phyloP scores from a whole-genome alignment of 1,139 yeast species.

The Magnusiomyces suaveolens region DNA sequence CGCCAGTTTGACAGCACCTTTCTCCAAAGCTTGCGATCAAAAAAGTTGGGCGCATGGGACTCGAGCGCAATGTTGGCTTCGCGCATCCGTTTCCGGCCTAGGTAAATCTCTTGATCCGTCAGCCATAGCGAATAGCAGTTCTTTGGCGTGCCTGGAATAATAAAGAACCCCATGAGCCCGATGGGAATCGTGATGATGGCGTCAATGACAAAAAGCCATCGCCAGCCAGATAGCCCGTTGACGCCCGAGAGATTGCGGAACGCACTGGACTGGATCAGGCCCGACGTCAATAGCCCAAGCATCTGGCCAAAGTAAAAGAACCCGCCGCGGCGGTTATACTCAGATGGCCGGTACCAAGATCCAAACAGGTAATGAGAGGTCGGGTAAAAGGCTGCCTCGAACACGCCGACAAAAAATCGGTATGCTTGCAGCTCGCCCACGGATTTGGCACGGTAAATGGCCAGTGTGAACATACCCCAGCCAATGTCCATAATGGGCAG shows the following conservation, averaged over 20 bases:
- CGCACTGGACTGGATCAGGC: constrained; percentile 55
- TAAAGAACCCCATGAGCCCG: constrained; percentile 52
- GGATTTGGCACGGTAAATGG: constrained; percentile 40
- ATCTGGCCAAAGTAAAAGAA: constrained; percentile 52
- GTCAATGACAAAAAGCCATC: constrained; percentile 66
- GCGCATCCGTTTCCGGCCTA: constrained; percentile 44
- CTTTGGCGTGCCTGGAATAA: constrained; percentile 61
- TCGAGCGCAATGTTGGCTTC: constrained; percentile 9
- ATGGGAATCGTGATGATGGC: constrained; percentile 51
- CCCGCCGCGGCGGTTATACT: constrained; percentile 51
- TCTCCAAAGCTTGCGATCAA: constrained; percentile 36
- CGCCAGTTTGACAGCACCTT: constrained; percentile 43
- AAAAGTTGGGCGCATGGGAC: constrained; percentile 13
- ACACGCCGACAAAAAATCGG: constrained; percentile 52
- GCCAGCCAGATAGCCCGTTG: constrained; percentile 52
- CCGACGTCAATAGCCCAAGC: constrained; percentile 53
- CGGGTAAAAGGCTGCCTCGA: constrained; percentile 53
- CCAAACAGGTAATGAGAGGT: constrained; percentile 55
- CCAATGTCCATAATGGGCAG: constrained; percentile 50
- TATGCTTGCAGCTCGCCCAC: constrained; percentile 46
- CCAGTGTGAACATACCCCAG: constrained; percentile 60
- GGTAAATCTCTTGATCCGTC: constrained; percentile 55
- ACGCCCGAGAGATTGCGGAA: constrained; percentile 39
- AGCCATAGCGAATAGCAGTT: constrained; percentile 41
- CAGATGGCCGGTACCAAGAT: constrained; percentile 51